Evolutionary conservation across 2,329 filamentous ascomycete species (phyloP).

Genomic region (Diaporthe australafricana): DNA sequence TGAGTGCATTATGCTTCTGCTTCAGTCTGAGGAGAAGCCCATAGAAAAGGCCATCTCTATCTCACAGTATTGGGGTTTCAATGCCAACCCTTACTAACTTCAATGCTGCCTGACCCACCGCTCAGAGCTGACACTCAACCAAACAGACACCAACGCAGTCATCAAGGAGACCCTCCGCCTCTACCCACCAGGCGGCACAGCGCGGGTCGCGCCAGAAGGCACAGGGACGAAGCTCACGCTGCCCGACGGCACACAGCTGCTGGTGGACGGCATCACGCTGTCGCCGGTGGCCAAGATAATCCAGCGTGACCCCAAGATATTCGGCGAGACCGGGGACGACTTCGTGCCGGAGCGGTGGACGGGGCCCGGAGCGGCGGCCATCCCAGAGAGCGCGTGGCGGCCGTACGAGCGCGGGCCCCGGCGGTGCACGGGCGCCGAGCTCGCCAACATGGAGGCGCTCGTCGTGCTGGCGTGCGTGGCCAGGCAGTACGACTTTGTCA

Average conservation of each 20-base stretch:
- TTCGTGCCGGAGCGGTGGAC: conserved; percentile 34
- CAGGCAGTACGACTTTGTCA: background rate
- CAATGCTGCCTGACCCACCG: no score
- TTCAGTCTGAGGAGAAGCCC: no score
- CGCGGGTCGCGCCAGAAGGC: background rate
- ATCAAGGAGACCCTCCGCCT: conserved; percentile 23
- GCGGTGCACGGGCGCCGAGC: background rate
- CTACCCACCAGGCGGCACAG: background rate
- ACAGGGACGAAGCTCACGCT: conserved; percentile 21
- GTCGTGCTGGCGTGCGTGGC: background rate
- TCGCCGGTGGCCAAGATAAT: conserved; percentile 8
- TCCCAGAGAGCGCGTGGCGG: background rate
- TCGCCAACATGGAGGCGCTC: background rate
- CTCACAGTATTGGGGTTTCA: no score
- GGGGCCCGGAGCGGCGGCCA: background rate
- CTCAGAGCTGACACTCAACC: no score
- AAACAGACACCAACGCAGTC: no score
- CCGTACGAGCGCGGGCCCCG: background rate
- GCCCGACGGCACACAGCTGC: conserved; percentile 38
- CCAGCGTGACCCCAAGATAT: conserved; percentile 20
- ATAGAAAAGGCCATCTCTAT: no score
- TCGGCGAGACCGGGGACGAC: conserved; percentile 15
- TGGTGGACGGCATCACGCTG: conserved; percentile 18
- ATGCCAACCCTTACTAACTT: no score
- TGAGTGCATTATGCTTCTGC: no score